Evolutionary conservation across 2,329 filamentous ascomycete species (phyloP), one percentile per base, ranked within the genome.

Genomic region (Phaeosphaeria sp.): DNA sequence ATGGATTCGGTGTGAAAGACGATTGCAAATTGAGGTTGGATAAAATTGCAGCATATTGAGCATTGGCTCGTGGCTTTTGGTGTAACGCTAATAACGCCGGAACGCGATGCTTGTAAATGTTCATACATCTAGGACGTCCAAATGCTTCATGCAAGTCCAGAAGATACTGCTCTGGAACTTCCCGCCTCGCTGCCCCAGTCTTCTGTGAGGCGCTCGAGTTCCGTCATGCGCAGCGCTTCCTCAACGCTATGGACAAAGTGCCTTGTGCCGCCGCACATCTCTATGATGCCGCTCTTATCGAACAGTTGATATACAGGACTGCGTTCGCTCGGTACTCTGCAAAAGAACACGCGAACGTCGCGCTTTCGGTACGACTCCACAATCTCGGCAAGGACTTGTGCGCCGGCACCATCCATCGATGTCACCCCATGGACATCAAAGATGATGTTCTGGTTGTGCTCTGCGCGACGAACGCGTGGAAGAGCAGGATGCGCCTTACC

Each of bases 401-500:
- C 90, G 1, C 94, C 95, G 0, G 93, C 96, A 6, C 93, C 95
- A 73, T 99, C 95, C 68, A 99, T 88, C 25, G 90, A 90, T 0
- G 93, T 97, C 2, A 99, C 95, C n/a, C 95, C 95, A 67, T 98
- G 94, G 7, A 98, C 93, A 74, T 99, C 95, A 71, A 99, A 98
- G 61, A 99, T 93, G 76, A 99, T 84, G 72, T 97, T 97, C 66
- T 88, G 87, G 74, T 97, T 97, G 69, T 91, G 89, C 59, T 94
- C 90, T n/a, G 88, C 85, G 23, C 85, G 82, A 4, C 93, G 85
- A 15, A 96, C 83, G 2, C 91, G 86, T 0, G 95, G 95, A 18
- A 97, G 82, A 0, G 93, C 93, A 0, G 95, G 95, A 69, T 98
- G 95, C 0, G 91, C 92, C 52, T 85, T 83, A 46, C 83, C 89